Evolutionary conservation across 106 monocot genomes (phyloP).

Genomic region (Dactylorhiza incarnata): DNA sequence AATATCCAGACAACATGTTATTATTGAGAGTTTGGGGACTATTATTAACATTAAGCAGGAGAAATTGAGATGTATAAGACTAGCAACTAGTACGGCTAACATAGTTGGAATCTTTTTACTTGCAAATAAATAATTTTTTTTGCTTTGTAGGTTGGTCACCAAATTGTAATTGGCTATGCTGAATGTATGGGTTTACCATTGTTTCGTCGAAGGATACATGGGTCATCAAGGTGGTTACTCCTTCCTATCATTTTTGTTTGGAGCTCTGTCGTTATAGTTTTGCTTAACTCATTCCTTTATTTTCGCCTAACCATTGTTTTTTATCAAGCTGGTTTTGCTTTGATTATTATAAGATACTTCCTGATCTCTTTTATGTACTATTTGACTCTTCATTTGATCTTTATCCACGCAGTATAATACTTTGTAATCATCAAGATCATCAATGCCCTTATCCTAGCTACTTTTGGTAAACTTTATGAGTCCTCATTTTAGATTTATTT

Average conservation of each 20-base stretch:
- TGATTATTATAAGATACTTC: neutral
- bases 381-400: neutral
- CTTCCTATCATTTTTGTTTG: neutral
- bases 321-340: neutral
- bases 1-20: neutral
- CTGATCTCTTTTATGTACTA: neutral
- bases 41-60: neutral
- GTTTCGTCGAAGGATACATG: constrained; percentile 76
- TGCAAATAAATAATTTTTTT: neutral
- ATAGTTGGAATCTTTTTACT: neutral
- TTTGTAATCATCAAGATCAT: neutral
- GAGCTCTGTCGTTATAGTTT: neutral
- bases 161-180: constrained; percentile 81
- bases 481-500: too few species aligned
- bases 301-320: neutral
- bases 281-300: neutral
- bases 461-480: too few species aligned
- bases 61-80: neutral
- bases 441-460: too few species aligned
- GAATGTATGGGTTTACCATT: constrained; percentile 95
- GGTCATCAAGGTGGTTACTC: constrained; percentile 52
- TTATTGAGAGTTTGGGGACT: neutral
- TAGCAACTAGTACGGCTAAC: neutral
- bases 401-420: neutral
- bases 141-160: constrained; percentile 75